Conservation (phyloP, 495 filamentous ascomycete genomes). For the Chaetomium cochliodes region DNA sequence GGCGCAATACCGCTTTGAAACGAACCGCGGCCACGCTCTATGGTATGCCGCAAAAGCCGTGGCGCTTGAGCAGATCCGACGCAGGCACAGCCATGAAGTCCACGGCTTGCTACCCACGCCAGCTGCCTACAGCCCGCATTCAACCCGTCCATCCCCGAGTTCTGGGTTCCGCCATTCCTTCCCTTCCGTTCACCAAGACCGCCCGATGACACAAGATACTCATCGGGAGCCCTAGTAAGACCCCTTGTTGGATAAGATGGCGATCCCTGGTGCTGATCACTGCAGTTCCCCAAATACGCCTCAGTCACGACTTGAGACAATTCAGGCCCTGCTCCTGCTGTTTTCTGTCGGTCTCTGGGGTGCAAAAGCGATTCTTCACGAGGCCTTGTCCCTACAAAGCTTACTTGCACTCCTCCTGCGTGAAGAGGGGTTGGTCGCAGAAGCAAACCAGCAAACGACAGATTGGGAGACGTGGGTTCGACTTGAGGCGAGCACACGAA, state of each 20-base stretch:
- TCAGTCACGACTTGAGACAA: slow-evolving; percentile 55
- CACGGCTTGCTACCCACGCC: slow-evolving; percentile 50
- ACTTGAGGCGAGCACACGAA: slow-evolving; percentile 52
- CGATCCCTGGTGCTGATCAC: slow-evolving; percentile 25
- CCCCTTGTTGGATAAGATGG: neutral
- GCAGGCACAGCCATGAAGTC: slow-evolving; percentile 52
- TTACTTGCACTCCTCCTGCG: slow-evolving; percentile 54
- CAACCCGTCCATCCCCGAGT: slow-evolving; percentile 51
- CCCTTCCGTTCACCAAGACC: slow-evolving; percentile 50
- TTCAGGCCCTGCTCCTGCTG: slow-evolving; percentile 55
- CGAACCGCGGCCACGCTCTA: slow-evolving; percentile 62
- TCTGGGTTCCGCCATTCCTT: slow-evolving; percentile 52
- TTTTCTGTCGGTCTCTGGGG: slow-evolving; percentile 60
- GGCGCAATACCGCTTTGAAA: slow-evolving; percentile 69
- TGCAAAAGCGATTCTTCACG: slow-evolving; percentile 55
- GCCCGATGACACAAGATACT: slow-evolving; percentile 52
- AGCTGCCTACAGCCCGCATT: slow-evolving; percentile 52
- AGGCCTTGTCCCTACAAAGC: slow-evolving; percentile 55
- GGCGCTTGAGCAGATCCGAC: slow-evolving; percentile 52
- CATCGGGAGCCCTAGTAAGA: slow-evolving; percentile 53
- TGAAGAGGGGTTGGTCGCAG: slow-evolving; percentile 51
- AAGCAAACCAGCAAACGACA: slow-evolving; percentile 38
- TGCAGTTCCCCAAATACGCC: slow-evolving; percentile 49
- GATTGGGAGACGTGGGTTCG: slow-evolving; percentile 62
- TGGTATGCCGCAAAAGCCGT: slow-evolving; percentile 65